Base-by-base conservation (phyloP, 495 filamentous ascomycete species). In the Mycothermus thermophilus region DNA sequence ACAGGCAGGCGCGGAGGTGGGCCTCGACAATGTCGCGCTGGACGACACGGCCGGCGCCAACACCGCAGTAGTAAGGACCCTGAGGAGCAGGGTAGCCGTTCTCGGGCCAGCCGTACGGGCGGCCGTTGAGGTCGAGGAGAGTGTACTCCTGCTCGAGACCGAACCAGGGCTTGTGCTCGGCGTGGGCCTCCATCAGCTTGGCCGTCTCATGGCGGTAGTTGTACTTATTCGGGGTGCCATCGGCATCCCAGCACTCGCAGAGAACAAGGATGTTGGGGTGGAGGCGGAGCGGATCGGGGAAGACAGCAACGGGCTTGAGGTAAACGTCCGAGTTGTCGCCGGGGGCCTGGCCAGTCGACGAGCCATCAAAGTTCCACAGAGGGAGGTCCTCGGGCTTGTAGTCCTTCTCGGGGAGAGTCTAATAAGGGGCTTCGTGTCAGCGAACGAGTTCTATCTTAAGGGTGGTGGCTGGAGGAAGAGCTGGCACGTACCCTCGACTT, bases 281-380 rank as follows among this genome's bases (percentile, higher is more conserved):
- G 42, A 65, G 66, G 42, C 90, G 83, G 80, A 95, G 84, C 31
- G 90, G 90, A 40, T 95, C 87, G 2, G 37, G 37, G 34, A 30
- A 45, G 61, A 81, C 75, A 42, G 83, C 82, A 34, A 83, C 75
- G 35, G 90, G 90, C 55, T 49, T 44, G 42, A 97, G 81, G 74
- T 93, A 95, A 72, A 96, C 80, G 66, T 97, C 90, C 40, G 87
- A 95, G 73, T 97, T 86, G 60, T 90, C 83, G 57, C 90, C 87
- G 23, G 85, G 84, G 36, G 90, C 90, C 63, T 97, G 90, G 50
- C 70, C 80, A 46, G 84, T 93, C 12, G 86, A 94, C 31, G 85
- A 93, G 58, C 90, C 90, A 55, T 97, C 90, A 54, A 97, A 97
- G 72, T 96, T 97, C 90, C 90, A 97, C 58, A 92, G 82, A 39